A percentile compares a stretch with the other conserved stretches of the same genome.
Evolutionary conservation across 192 early-diverging fungal genomes (phyloP).

Genomic region (Funneliformis mosseae): DNA sequence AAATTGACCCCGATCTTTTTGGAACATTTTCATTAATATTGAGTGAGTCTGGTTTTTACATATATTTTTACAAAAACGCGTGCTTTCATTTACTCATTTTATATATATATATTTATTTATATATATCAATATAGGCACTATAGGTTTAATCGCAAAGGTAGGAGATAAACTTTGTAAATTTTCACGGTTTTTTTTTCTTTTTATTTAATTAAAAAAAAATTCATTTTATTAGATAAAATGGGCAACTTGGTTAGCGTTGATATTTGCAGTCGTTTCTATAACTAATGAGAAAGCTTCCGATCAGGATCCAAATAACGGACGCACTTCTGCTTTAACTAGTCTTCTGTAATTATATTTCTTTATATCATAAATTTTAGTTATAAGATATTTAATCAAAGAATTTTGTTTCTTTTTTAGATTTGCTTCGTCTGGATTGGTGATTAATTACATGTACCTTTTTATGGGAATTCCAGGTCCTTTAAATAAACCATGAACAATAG

Average conservation of each 20-base stretch:
- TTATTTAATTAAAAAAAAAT: too few relatives aligned
- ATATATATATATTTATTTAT: too few relatives aligned
- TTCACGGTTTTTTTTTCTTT: neutral
- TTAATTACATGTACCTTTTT: conserved; percentile 18
- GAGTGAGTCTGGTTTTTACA: neutral
- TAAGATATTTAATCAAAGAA: neutral
- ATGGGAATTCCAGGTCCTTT: neutral
- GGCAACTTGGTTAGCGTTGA: conserved; percentile 5
- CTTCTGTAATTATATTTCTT: neutral
- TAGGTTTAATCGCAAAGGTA: conserved; percentile 7
- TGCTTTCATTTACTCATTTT: too few relatives aligned
- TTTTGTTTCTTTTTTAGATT: neutral
- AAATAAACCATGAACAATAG: neutral
- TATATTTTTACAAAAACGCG: too few relatives aligned
- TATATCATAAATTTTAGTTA: neutral
- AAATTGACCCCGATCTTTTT: conserved; percentile 18
- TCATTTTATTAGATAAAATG: conserved; percentile 12
- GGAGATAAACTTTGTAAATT: neutral
- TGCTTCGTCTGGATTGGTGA: neutral
- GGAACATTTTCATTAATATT: conserved; percentile 18
- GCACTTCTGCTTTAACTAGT: neutral
- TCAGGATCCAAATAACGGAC: conserved; percentile 9
- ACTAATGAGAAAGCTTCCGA: conserved; percentile 17
- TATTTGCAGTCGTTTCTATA: conserved; percentile 3
- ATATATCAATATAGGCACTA: neutral